These are phyloP conservation scores for Xerocomellus amylosporus DNA, from an alignment of 768 basidiomycete species.

Conservation along the genomic window DNA sequence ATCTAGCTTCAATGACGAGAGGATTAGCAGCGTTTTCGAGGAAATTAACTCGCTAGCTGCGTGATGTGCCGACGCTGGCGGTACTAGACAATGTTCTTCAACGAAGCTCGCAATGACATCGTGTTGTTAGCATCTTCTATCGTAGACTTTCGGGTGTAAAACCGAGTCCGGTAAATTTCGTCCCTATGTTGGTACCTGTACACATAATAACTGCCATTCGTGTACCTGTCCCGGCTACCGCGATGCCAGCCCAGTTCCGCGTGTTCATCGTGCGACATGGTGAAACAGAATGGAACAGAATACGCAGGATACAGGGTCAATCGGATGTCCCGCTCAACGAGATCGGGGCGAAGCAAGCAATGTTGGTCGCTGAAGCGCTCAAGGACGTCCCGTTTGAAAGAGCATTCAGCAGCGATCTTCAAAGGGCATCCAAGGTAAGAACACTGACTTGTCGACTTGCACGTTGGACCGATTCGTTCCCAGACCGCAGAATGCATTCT, in stretches of 20 bases:
- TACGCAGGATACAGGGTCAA: constrained; percentile 72
- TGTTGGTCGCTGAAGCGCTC: constrained; percentile 51
- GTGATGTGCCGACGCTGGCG: constrained; percentile 1
- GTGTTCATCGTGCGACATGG: constrained; percentile 75
- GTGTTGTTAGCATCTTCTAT: not conserved
- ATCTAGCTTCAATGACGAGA: constrained; percentile 54
- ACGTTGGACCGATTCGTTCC: not conserved
- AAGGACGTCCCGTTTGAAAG: constrained; percentile 51
- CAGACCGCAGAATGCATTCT: constrained; percentile 71
- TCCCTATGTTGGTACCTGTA: no score
- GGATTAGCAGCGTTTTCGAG: constrained; percentile 47
- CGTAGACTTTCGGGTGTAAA: not conserved
- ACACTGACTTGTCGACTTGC: not conserved
- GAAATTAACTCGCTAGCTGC: constrained; percentile 47
- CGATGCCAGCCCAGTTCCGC: constrained; percentile 37
- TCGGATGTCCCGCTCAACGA: constrained; percentile 65
- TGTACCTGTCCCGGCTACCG: not conserved
- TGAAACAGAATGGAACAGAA: constrained; percentile 68
- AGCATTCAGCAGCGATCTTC: constrained; percentile 72
- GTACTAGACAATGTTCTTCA: not conserved
- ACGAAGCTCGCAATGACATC: not conserved
- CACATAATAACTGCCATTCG: no score
- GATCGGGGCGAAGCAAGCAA: constrained; percentile 58
- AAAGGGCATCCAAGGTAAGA: constrained; percentile 61
- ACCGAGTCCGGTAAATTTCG: no score